These are phyloP conservation scores for Tuber borchii DNA, from an alignment of 495 filamentous ascomycete genomes.

Conservation along the genomic window DNA sequence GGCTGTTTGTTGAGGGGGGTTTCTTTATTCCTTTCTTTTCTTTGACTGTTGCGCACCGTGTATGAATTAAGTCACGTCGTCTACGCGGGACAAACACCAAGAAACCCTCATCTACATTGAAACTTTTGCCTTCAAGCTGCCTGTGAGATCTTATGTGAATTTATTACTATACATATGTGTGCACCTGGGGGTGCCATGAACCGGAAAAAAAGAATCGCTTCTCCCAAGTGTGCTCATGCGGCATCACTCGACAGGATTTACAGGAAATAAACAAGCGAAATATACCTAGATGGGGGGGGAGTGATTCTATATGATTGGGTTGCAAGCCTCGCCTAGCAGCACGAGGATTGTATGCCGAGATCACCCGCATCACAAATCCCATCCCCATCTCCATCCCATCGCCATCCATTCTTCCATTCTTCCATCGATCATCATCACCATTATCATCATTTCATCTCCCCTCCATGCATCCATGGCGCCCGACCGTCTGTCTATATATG, in stretches of 20 bases:
- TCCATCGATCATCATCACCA: neutral
- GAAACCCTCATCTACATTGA: neutral
- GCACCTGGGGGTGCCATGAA: neutral
- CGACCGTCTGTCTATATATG: too few relatives aligned
- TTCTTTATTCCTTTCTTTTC: neutral
- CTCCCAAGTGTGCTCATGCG: neutral
- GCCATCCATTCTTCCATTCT: neutral
- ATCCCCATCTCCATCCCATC: neutral
- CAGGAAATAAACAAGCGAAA: neutral
- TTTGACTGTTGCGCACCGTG: neutral
- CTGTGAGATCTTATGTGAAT: neutral
- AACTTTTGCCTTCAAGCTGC: neutral
- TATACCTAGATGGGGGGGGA: neutral
- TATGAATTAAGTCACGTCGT: neutral
- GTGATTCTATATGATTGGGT: neutral
- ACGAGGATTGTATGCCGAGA: neutral
- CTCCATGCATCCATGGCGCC: too few relatives aligned
- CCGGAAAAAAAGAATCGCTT: neutral
- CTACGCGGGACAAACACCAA: neutral
- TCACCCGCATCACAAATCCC: neutral
- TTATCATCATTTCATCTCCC: too few relatives aligned
- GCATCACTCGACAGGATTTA: neutral
- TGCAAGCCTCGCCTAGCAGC: neutral
- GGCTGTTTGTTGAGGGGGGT: neutral
- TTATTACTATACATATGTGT: neutral